A percentile compares a stretch with the other conserved stretches of the same genome.
phyloP scores from a whole-genome alignment of 768 basidiomycete species.

The Leccinum barrowsii region DNA sequence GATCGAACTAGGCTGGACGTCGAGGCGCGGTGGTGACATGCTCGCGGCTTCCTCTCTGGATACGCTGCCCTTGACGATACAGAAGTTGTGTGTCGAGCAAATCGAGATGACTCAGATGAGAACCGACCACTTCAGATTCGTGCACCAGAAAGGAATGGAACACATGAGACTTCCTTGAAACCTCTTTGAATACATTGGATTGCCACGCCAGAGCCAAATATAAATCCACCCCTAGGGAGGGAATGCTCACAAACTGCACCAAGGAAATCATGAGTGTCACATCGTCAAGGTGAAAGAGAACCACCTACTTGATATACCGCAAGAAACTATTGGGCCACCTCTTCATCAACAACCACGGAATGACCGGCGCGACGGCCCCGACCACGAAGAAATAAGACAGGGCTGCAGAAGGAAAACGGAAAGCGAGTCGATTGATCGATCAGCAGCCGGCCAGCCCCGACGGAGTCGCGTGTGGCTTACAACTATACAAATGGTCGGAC shows the following conservation, averaged over 20 bases:
- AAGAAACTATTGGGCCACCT: conserved; percentile 59
- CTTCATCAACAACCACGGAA: conserved; percentile 59
- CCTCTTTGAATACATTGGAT: conserved; percentile 83
- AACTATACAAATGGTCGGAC: conserved; percentile 48
- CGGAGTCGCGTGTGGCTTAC: neutral
- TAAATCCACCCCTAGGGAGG: neutral
- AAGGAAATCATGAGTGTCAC: neutral
- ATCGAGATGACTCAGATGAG: neutral
- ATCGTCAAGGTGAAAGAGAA: neutral
- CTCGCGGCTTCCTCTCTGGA: conserved; percentile 97
- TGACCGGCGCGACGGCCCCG: conserved; percentile 62
- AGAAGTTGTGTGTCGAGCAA: neutral
- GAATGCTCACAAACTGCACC: conserved; percentile 14
- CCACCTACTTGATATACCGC: conserved; percentile 63
- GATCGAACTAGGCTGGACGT: conserved; percentile 83
- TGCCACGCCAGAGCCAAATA: conserved; percentile 62
- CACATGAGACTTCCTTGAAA: conserved; percentile 79
- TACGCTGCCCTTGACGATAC: conserved; percentile 73
- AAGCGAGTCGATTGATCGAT: neutral
- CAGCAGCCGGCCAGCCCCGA: conserved; percentile 22
- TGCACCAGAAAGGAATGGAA: conserved; percentile 97
- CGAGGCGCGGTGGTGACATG: conserved; percentile 95
- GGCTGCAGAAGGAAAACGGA: conserved; percentile 31
- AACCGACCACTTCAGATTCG: conserved; percentile 91
- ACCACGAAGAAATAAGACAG: conserved; percentile 71